Base-by-base conservation (phyloP, 2,329 filamentous ascomycete species). In the Penicillium concentricum region DNA sequence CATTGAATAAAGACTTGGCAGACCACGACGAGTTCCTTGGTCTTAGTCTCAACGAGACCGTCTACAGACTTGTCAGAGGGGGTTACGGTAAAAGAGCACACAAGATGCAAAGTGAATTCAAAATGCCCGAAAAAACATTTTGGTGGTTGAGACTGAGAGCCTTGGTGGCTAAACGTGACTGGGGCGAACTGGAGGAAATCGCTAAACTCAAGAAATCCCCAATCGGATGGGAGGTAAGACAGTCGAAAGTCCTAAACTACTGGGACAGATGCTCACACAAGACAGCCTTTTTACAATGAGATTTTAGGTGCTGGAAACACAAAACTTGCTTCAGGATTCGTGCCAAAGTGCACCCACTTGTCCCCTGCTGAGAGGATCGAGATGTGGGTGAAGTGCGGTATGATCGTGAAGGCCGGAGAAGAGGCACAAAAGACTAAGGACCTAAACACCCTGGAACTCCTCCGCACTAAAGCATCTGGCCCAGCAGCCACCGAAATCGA, bases 331-430 rank as follows among this genome's bases (percentile, higher is more conserved):
- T 84, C 88, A 0, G 74, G 85, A 5, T 97, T 97, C 74, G 86
- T 97, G 50, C 87, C 91, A 3, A 97, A 97, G 75, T 97, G 92
- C 78, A 88, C 87, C 16, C 81, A 81, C 54, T 72, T 95, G 45
- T 82, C 87, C 43, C 79, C 84, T 1, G 82, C 84, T 3, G 89
- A 92, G 66, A 81, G 87, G 4, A 87, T 96, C 54, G 84, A 88
- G 64, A 97, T 99, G 93, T 99, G 92, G 83, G 87, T 96, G 67
- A 96, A 96, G 77, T 97, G 94, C 73, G 93, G 93, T 18, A 85
- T 96, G 86, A 81, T 91, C 43, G 84, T 89, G 28, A 92, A 91
- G 76, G 94, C 94, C 2, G 94, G 89, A 4, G 92, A 97, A 76
- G 94, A 97, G 77, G 93, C 94, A 3, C 82, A 92, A 58, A 91